phyloP scores from a whole-genome alignment of 495 filamentous ascomycete genomes.

The Trichodelitschia bisporula region DNA sequence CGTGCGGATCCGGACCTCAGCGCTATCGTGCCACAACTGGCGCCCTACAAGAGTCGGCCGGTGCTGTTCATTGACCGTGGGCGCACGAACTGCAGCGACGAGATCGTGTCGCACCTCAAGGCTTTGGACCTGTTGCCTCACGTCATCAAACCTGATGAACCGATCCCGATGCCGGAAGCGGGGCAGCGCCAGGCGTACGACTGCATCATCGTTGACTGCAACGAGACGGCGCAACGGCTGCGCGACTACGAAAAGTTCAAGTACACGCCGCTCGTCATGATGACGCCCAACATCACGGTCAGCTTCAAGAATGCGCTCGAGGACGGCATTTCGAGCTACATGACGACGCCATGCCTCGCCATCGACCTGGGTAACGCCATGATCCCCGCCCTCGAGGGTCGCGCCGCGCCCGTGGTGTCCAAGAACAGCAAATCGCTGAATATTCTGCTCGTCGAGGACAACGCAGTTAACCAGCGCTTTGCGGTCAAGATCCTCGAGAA shows the following conservation, averaged over 20 bases:
- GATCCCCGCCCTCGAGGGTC: slow-evolving; percentile 88
- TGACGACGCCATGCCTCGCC: slow-evolving; percentile 89
- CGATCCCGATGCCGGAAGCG: slow-evolving; percentile 23
- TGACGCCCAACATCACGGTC: slow-evolving; percentile 78
- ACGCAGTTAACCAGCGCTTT: slow-evolving; percentile 87
- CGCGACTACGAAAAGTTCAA: slow-evolving; percentile 85
- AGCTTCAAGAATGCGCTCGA: slow-evolving; percentile 88
- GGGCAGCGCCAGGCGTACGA: slow-evolving; percentile 52
- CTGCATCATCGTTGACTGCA: slow-evolving; percentile 90
- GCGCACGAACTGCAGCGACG: slow-evolving; percentile 43
- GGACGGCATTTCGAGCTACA: slow-evolving; percentile 90
- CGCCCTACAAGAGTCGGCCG: slow-evolving; percentile 74
- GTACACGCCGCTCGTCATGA: slow-evolving; percentile 85
- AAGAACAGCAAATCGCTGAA: slow-evolving; percentile 93
- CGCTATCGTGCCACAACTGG: slow-evolving; percentile 60
- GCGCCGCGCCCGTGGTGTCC: slow-evolving; percentile 72
- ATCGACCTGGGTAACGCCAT: slow-evolving; percentile 96
- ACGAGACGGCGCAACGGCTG: slow-evolving; percentile 64
- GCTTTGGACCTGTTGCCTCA: slow-evolving; percentile 58
- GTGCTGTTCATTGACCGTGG: slow-evolving; percentile 95
- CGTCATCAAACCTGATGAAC: slow-evolving; percentile 41
- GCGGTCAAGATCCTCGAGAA: slow-evolving; percentile 96
- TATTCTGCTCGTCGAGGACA: slow-evolving; percentile 91
- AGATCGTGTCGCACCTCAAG: slow-evolving; percentile 60
- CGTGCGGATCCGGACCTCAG: slow-evolving; percentile 61